Conservation (phyloP, 805 yeast species). For the Metschnikowia lunata region DNA sequence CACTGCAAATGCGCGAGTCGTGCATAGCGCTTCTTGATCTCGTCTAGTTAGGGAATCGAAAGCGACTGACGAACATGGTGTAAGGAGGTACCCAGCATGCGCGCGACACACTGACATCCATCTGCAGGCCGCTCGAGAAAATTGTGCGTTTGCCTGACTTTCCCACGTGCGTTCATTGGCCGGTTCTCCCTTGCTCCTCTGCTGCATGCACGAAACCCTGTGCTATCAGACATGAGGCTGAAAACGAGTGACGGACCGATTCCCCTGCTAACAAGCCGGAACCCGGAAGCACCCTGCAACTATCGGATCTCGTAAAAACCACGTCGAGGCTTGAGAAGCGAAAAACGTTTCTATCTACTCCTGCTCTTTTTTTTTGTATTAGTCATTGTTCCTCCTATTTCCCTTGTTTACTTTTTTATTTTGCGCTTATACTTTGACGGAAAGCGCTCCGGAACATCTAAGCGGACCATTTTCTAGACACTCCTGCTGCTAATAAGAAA, state of each 20-base stretch:
- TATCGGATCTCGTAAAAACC: conserved; percentile 2
- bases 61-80: background rate
- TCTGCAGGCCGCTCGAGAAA: background rate
- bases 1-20: background rate
- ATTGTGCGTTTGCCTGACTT: conserved; percentile 3
- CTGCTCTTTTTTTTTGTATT: background rate
- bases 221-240: conserved; percentile 5
- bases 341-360: background rate
- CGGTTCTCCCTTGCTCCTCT: background rate
- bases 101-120: background rate
- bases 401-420: no score
- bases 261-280: background rate
- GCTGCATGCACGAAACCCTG: background rate
- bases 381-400: background rate
- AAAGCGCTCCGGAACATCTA: no score
- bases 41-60: background rate
- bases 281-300: background rate
- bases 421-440: no score
- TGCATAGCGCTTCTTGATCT: no score
- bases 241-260: background rate
- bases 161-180: conserved; percentile 1
- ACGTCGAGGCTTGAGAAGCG: background rate
- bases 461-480: no score
- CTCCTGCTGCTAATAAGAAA: no score
- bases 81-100: conserved; percentile 5